Base-by-base conservation (phyloP, 2,329 filamentous ascomycete species). In the Hirsutella thompsonii region DNA sequence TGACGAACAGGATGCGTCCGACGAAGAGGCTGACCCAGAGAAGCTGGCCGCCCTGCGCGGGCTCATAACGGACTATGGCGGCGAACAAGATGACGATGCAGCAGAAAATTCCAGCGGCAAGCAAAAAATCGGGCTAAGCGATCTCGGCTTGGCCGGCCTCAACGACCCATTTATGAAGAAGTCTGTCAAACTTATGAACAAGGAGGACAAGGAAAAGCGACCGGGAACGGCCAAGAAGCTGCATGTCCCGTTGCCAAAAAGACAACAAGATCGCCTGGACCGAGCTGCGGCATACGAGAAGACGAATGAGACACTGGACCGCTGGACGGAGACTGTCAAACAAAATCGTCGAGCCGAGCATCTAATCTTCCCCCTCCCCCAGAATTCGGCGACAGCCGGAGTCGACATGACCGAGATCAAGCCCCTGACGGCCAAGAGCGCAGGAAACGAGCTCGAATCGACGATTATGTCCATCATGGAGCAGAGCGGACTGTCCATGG, bases 241-340 rank as follows among this genome's bases (percentile, higher is more conserved):
- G 4, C 79, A 83, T 23, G 83, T 89, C 2, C 89, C 90, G 13
- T 70, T 95, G 5, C 78, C 86, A 2, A 88, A 84, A 56, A 76
- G 89, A 45, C 83, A 94, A 52, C 90, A 96, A 59, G 88, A 89
- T 55, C 79, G 80, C 38, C 63, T 95, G 14, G 82, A 94, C 53
- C 84, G 92, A 39, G 69, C 70, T 40, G 87, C 79, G 20, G 92
- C 92, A 3, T 93, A 89, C 52, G 79, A 88, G 29, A 89, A 94
- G 67, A 89, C 87, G 39, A 94, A 93, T 53, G 82, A 95, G 60
- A 90, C 88, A 0, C 69, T 98, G 20, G 79, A 85, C 47, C 79
- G 87, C 52, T 98, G 92, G 92, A 82, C 82, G 26, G 90, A 95
- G 45, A 96, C 92, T 0, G 88, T 98, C 54, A 94, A 95, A 63